These are phyloP conservation scores for Mycena sanguinolenta DNA, from an alignment of 768 basidiomycete species.

Conservation along the genomic window DNA sequence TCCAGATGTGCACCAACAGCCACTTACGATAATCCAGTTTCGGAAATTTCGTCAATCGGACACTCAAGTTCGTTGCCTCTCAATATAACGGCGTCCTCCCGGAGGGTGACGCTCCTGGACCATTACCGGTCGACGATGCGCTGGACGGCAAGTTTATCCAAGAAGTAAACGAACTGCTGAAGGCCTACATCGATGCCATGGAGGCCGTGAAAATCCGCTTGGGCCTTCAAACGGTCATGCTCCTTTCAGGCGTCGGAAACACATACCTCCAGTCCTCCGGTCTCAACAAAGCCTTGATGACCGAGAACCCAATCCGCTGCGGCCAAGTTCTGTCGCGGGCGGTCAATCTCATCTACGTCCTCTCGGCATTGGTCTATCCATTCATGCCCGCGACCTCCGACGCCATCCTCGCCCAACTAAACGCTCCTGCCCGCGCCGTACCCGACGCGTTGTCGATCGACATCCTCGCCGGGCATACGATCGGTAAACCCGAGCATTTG, in stretches of 20 bases:
- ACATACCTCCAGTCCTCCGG: slow-evolving; percentile 94
- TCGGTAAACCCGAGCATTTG: slow-evolving; percentile 89
- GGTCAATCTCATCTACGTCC: slow-evolving; percentile 91
- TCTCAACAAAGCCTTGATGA: slow-evolving; percentile 90
- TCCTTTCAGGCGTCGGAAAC: slow-evolving; percentile 90
- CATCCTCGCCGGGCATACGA: slow-evolving; percentile 86
- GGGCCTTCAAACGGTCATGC: slow-evolving; percentile 91
- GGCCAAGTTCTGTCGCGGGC: slow-evolving; percentile 92
- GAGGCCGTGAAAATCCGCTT: slow-evolving; percentile 91
- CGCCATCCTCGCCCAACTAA: slow-evolving; percentile 86
- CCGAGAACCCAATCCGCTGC: slow-evolving; percentile 85
- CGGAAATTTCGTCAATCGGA: slow-evolving; percentile 97
- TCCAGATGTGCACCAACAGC: neutral
- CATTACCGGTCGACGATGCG: slow-evolving; percentile 75
- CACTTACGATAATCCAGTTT: slow-evolving; percentile 63
- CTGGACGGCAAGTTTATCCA: slow-evolving; percentile 82
- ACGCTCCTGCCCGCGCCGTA: slow-evolving; percentile 87
- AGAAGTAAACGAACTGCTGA: slow-evolving; percentile 83
- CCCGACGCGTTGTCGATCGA: slow-evolving; percentile 83
- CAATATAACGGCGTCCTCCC: slow-evolving; percentile 88
- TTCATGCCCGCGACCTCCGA: slow-evolving; percentile 96
- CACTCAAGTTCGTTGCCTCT: slow-evolving; percentile 91
- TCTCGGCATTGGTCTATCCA: slow-evolving; percentile 89
- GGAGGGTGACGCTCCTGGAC: slow-evolving; percentile 80
- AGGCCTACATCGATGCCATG: slow-evolving; percentile 88